A percentile compares a stretch with the other conserved stretches of the same genome.
Evolutionary conservation across 805 yeast species (phyloP).

Genomic region (Barnettozyma californica): DNA sequence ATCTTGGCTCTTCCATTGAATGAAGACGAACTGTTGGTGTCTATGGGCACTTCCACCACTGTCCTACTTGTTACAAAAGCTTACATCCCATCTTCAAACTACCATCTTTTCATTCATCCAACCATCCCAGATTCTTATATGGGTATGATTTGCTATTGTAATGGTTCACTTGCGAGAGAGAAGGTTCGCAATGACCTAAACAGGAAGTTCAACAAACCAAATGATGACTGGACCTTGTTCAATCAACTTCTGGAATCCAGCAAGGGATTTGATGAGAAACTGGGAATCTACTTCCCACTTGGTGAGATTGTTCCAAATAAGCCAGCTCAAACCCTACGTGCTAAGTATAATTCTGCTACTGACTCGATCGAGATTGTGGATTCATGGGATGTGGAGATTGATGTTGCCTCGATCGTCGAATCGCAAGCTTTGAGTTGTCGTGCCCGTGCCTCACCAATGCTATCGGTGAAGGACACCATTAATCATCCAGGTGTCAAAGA

Average conservation of each 20-base stretch:
- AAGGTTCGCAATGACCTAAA: conserved; percentile 61
- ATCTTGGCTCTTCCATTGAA: conserved; percentile 74
- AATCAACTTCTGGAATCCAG: conserved; percentile 45
- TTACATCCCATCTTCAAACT: conserved; percentile 72
- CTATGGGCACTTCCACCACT: conserved; percentile 91
- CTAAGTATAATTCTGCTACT: conserved; percentile 30
- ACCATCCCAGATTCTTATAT: conserved; percentile 69
- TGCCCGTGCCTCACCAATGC: conserved; percentile 71
- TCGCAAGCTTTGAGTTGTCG: conserved; percentile 85
- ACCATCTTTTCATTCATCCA: conserved; percentile 85
- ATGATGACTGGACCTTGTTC: conserved; percentile 55
- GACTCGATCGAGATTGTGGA: conserved; percentile 30
- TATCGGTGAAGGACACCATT: conserved; percentile 32
- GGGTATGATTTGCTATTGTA: conserved; percentile 95
- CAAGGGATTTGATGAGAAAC: conserved; percentile 32
- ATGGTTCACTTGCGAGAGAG: conserved; percentile 86
- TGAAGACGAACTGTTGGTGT: conserved; percentile 71
- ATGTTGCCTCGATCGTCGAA: conserved; percentile 75
- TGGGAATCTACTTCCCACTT: conserved; percentile 81
- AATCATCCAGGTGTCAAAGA: not conserved
- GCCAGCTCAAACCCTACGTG: conserved; percentile 54
- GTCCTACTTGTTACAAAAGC: conserved; percentile 74
- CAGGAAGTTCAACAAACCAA: conserved; percentile 29
- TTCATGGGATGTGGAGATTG: conserved; percentile 49
- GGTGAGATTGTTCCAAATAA: conserved; percentile 92